phyloP scores from a whole-genome alignment of 148 eudicot genomes.

The Rhododendron henanense region DNA sequence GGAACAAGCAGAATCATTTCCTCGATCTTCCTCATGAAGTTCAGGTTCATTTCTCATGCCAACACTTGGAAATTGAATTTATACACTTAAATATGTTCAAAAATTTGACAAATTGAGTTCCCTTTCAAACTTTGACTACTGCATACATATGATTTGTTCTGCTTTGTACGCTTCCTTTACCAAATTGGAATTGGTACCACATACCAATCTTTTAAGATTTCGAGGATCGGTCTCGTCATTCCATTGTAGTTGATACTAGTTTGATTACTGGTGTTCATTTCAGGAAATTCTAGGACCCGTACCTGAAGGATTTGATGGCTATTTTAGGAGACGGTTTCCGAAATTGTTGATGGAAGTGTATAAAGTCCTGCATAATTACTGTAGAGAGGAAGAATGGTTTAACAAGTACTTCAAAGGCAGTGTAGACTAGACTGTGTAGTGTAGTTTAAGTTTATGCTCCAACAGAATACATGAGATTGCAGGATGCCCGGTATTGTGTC shows the following conservation, averaged over 20 bases:
- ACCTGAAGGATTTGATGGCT: conserved; percentile 80
- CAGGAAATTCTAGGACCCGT: conserved; percentile 73
- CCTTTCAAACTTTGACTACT: background rate
- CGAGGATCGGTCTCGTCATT: background rate
- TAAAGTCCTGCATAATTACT: conserved; percentile 48
- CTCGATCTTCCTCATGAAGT: conserved; percentile 70
- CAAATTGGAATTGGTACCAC: background rate
- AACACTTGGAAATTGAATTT: background rate
- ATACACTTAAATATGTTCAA: background rate
- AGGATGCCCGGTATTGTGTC: background rate
- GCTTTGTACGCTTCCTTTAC: background rate
- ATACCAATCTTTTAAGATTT: too few species aligned
- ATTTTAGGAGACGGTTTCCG: conserved; percentile 73
- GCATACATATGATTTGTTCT: background rate
- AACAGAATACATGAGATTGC: background rate
- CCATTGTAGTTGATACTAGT: background rate
- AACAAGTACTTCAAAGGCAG: conserved; percentile 60
- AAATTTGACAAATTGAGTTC: background rate
- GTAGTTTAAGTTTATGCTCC: conserved; percentile 16
- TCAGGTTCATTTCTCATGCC: conserved; percentile 38
- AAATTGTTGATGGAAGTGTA: conserved; percentile 77
- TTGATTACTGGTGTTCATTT: conserved; percentile 18
- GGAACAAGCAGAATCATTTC: conserved; percentile 85
- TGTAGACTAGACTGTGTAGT: conserved; percentile 18
- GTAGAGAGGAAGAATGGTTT: conserved; percentile 59